Evolutionary conservation across 192 early-diverging fungal species (phyloP).

Genomic region (Martensiomyces pterosporus): DNA sequence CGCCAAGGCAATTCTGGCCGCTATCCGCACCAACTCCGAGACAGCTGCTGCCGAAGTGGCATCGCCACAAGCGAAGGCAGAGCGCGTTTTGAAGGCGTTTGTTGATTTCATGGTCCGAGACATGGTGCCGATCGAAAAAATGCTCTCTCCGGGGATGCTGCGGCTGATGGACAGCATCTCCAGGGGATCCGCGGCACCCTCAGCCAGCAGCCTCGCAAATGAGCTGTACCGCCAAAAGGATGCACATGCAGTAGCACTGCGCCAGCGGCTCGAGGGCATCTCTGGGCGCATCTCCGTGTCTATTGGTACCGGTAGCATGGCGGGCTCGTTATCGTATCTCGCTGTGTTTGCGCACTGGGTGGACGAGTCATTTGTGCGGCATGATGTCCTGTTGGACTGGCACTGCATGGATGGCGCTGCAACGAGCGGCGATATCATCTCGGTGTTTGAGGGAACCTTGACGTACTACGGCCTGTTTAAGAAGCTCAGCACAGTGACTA

Average conservation of each 20-base stretch:
- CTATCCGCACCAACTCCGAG: constrained; percentile 5
- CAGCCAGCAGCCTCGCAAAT: constrained; percentile 18
- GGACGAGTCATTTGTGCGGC: constrained; percentile 26
- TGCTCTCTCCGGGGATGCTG: constrained; percentile 44
- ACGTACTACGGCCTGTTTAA: constrained; percentile 27
- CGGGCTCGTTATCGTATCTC: constrained; percentile 20
- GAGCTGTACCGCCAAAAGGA: constrained; percentile 27
- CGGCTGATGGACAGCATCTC: constrained; percentile 29
- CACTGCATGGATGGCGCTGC: constrained; percentile 34
- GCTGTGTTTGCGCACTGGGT: constrained; percentile 43
- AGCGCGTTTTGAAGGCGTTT: constrained; percentile 17
- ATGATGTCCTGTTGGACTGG: constrained; percentile 36
- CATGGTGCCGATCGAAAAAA: constrained; percentile 28
- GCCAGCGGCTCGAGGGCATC: constrained; percentile 14
- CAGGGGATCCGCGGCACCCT: constrained; percentile 15
- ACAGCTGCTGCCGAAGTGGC: too few relatives aligned
- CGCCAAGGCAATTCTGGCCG: background rate
- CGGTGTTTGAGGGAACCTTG: constrained; percentile 41
- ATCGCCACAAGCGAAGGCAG: too few relatives aligned
- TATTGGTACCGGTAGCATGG: constrained; percentile 24
- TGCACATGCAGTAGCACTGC: constrained; percentile 9
- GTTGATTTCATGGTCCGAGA: constrained; percentile 46
- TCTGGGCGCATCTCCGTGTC: constrained; percentile 32
- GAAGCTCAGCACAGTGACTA: constrained; percentile 32
- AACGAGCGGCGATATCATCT: constrained; percentile 40